phyloP scores from a whole-genome alignment of 2,329 filamentous ascomycete species.

The Raffaelea albimanens region DNA sequence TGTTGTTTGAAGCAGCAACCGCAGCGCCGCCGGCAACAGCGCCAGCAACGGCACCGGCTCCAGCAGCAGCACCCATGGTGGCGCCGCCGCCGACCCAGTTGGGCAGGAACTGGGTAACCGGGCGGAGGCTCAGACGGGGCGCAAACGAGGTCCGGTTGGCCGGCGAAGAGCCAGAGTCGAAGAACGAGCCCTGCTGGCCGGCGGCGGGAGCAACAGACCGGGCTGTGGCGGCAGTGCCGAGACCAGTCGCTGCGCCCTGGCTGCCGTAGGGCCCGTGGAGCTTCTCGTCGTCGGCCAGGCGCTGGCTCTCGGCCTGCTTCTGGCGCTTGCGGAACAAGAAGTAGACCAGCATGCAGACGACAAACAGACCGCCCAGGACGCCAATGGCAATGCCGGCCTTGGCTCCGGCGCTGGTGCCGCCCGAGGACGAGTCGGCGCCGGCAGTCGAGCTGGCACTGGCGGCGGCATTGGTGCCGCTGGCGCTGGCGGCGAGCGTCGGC shows the following conservation, averaged over 20 bases:
- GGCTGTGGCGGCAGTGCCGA: not conserved
- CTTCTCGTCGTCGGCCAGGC: slow-evolving; percentile 57
- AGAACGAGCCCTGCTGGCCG: not conserved
- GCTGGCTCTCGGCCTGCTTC: slow-evolving; percentile 50
- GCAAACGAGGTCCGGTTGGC: slow-evolving; percentile 26
- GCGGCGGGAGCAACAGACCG: no score
- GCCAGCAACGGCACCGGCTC: slow-evolving; percentile 1
- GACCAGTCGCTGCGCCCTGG: slow-evolving; percentile 7
- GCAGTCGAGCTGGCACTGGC: not conserved
- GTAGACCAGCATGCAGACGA: slow-evolving; percentile 58
- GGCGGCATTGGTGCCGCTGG: not conserved
- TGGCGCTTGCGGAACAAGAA: slow-evolving; percentile 62
- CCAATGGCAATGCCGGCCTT: slow-evolving; percentile 84
- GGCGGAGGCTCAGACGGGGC: slow-evolving; percentile 76
- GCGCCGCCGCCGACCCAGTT: slow-evolving; percentile 33
- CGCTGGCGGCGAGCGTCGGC: no score
- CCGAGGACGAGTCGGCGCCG: not conserved
- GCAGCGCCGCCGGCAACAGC: not conserved
- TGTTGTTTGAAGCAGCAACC: not conserved
- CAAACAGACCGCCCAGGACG: slow-evolving; percentile 58
- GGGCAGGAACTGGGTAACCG: slow-evolving; percentile 74
- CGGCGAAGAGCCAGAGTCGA: not conserved
- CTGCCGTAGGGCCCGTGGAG: slow-evolving; percentile 29
- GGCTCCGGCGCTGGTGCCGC: slow-evolving; percentile 23
- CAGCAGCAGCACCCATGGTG: not conserved